phyloP scores from a whole-genome alignment of 2,329 filamentous ascomycete species.

The Chaetomiaceae sp. region DNA sequence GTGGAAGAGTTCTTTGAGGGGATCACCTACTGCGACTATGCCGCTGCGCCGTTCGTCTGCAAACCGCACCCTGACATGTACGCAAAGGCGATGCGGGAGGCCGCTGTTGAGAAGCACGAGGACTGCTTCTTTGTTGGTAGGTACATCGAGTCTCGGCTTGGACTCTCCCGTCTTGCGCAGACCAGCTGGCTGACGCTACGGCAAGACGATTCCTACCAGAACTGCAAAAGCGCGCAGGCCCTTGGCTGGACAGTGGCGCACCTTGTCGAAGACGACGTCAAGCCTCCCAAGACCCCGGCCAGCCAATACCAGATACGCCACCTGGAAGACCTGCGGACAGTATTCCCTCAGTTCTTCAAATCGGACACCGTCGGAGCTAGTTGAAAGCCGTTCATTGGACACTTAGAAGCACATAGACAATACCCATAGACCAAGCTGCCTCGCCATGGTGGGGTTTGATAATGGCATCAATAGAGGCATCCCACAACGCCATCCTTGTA shows the following conservation, averaged over 20 bases:
- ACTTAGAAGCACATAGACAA: neutral
- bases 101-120: slow-evolving; percentile 58
- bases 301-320: slow-evolving; percentile 69
- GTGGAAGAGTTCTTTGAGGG: slow-evolving; percentile 91
- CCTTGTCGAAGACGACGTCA: slow-evolving; percentile 70
- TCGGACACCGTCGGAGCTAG: neutral
- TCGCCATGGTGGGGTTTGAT: too few relatives aligned
- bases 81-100: slow-evolving; percentile 80
- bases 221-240: slow-evolving; percentile 69
- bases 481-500: too few relatives aligned
- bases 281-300: slow-evolving; percentile 56
- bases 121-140: slow-evolving; percentile 90
- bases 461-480: too few relatives aligned
- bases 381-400: neutral
- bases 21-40: slow-evolving; percentile 91
- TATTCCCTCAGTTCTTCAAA: slow-evolving; percentile 87
- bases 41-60: slow-evolving; percentile 65
- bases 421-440: neutral
- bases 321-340: slow-evolving; percentile 65
- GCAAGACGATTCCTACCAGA: slow-evolving; percentile 77
- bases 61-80: slow-evolving; percentile 84
- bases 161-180: neutral
- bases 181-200: slow-evolving; percentile 1
- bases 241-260: slow-evolving; percentile 85
- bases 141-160: slow-evolving; percentile 35